Conservation (phyloP, 805 yeast species). For the Barnettozyma siamensis region DNA sequence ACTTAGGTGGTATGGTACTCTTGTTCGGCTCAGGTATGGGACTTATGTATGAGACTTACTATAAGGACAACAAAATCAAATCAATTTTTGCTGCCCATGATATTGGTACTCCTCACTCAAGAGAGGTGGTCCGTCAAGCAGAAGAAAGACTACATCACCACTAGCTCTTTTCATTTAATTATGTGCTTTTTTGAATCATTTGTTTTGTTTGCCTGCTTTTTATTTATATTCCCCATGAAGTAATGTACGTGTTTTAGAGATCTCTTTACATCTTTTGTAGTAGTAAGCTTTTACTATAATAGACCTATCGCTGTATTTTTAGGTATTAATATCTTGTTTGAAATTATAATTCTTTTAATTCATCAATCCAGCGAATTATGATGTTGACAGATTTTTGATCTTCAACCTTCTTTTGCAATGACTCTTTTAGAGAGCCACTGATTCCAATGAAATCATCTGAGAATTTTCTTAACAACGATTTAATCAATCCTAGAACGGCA, state of each 20-base stretch:
- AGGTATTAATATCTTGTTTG: too few relatives aligned
- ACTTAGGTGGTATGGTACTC: constrained; percentile 17
- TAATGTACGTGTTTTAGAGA: neutral
- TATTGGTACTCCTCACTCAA: constrained; percentile 7
- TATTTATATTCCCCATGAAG: neutral
- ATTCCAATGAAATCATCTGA: constrained; percentile 37
- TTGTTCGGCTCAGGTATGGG: constrained; percentile 16
- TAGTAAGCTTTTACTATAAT: neutral
- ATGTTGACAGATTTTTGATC: constrained; percentile 28
- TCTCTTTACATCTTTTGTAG: neutral
- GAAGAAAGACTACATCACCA: constrained; percentile 4
- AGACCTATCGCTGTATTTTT: neutral
- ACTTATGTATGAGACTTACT: constrained; percentile 20
- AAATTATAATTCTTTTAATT: constrained; percentile 21
- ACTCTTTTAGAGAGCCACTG: constrained; percentile 28
- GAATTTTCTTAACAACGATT: constrained; percentile 36
- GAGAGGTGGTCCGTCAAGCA: constrained; percentile 4
- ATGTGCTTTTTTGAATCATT: neutral
- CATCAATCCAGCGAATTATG: constrained; percentile 30
- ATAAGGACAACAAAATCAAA: constrained; percentile 22
- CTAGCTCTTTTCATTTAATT: too few relatives aligned
- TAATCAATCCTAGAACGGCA: constrained; percentile 31
- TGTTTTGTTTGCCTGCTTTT: neutral
- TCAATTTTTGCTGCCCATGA: constrained; percentile 17
- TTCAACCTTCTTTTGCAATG: constrained; percentile 27